phyloP scores from a whole-genome alignment of 208 protist species.

The Leishmania arabica region DNA sequence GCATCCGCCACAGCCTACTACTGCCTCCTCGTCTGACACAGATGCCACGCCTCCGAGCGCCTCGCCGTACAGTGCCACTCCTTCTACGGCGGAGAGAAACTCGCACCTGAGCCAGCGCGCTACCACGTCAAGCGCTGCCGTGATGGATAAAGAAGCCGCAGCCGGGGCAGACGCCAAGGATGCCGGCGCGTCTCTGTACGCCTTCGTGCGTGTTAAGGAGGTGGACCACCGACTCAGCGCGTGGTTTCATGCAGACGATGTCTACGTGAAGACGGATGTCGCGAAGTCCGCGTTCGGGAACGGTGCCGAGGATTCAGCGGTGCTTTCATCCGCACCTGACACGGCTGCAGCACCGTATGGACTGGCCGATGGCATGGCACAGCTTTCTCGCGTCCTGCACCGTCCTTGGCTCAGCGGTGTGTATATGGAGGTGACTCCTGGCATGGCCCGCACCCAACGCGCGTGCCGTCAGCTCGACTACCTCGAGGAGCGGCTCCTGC shows the following conservation, averaged over 20 bases:
- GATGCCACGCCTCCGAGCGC: neutral
- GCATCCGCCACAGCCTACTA: slow-evolving; percentile 21
- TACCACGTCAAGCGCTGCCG: neutral
- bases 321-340: neutral
- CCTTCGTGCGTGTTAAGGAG: slow-evolving; percentile 82
- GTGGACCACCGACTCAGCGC: slow-evolving; percentile 74
- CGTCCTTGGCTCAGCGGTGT: slow-evolving; percentile 50
- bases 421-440: slow-evolving; percentile 71
- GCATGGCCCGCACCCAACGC: slow-evolving; percentile 74
- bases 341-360: slow-evolving; percentile 6
- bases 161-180: neutral
- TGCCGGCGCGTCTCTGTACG: slow-evolving; percentile 39
- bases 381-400: slow-evolving; percentile 17
- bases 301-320: neutral
- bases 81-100: neutral
- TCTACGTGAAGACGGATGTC: slow-evolving; percentile 52
- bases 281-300: slow-evolving; percentile 1
- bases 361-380: slow-evolving; percentile 8
- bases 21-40: slow-evolving; percentile 3
- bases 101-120: neutral
- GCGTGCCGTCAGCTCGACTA: slow-evolving; percentile 69
- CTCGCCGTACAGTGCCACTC: neutral
- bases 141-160: neutral
- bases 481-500: slow-evolving; percentile 83
- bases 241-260: slow-evolving; percentile 63